Conservation (phyloP, 75 land plant genomes). For the Pinus taeda region DNA sequence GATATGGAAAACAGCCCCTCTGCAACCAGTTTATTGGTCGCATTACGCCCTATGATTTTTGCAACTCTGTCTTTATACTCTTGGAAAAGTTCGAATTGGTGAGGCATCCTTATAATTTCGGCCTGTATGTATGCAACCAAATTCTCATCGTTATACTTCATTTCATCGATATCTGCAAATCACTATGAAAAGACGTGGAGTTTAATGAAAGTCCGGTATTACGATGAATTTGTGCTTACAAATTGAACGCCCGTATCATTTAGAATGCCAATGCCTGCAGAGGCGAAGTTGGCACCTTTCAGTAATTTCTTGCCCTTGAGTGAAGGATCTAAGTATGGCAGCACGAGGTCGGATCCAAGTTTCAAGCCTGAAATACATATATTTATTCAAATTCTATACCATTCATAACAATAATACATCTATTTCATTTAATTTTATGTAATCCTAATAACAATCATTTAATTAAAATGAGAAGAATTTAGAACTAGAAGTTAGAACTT, state of each 20-base stretch:
- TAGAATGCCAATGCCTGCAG: conserved; percentile 53
- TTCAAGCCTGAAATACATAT: conserved; percentile 12
- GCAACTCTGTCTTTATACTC: conserved; percentile 37
- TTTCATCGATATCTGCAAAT: not conserved
- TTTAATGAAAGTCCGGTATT: too few species aligned
- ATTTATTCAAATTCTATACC: too few species aligned
- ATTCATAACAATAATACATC: too few species aligned
- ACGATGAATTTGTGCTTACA: conserved; percentile 15
- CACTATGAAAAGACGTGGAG: too few species aligned
- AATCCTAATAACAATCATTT: too few species aligned
- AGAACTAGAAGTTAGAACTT: too few species aligned
- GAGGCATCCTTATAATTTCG: conserved; percentile 44
- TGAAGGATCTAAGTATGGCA: conserved; percentile 26
- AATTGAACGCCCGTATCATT: conserved; percentile 54
- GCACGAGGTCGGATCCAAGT: conserved; percentile 17
- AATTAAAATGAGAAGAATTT: too few species aligned
- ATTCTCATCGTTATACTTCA: too few species aligned
- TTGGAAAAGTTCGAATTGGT: conserved; percentile 52
- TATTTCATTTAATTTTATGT: too few species aligned
- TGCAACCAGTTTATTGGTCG: conserved; percentile 27
- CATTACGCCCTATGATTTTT: conserved; percentile 32
- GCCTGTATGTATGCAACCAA: conserved; percentile 17
- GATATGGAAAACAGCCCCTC: conserved; percentile 35
- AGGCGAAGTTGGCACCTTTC: conserved; percentile 50
- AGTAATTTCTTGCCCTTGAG: conserved; percentile 15